Conservation (phyloP, 495 filamentous ascomycete genomes). For the Penicillium ochrochloron region DNA sequence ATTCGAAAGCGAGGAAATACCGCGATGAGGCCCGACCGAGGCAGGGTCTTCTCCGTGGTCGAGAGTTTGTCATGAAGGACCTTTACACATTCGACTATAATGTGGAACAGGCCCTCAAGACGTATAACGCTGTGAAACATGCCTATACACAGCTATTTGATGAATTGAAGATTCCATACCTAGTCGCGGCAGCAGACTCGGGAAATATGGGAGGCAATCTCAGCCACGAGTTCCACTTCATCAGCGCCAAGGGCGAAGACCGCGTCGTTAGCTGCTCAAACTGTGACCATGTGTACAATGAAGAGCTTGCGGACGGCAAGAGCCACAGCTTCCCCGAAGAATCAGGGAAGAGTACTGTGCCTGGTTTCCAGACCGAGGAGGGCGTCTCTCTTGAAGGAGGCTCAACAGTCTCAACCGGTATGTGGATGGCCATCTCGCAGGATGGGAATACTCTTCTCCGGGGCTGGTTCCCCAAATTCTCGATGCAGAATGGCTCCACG, state of each 20-base stretch:
- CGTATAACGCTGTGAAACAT: conserved; percentile 71
- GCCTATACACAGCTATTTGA: conserved; percentile 78
- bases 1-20: conserved; percentile 78
- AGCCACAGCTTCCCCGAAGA: conserved; percentile 27
- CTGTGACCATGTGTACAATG: conserved; percentile 82
- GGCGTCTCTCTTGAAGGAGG: conserved; percentile 23
- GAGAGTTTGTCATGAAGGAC: conserved; percentile 98
- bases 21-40: conserved; percentile 88
- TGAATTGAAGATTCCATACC: conserved; percentile 80
- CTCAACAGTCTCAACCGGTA: conserved; percentile 44
- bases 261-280: conserved; percentile 72
- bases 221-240: conserved; percentile 93
- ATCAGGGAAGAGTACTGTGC: conserved; percentile 10
- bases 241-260: conserved; percentile 83
- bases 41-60: conserved; percentile 85
- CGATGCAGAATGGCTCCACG: conserved; percentile 36
- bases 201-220: conserved; percentile 93
- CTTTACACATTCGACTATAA: conserved; percentile 91
- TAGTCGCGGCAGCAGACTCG: conserved; percentile 87
- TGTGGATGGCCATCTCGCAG: conserved; percentile 72
- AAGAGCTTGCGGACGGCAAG: conserved; percentile 70
- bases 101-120: conserved; percentile 66
- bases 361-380: conserved; percentile 42
- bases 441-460: conserved; percentile 69
- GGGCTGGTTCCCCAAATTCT: conserved; percentile 64